Percentiles rank a stretch among this genome's conserved stretches.
phyloP scores from a whole-genome alignment of 2,329 filamentous ascomycete genomes.

The Pseudonectria buxi region DNA sequence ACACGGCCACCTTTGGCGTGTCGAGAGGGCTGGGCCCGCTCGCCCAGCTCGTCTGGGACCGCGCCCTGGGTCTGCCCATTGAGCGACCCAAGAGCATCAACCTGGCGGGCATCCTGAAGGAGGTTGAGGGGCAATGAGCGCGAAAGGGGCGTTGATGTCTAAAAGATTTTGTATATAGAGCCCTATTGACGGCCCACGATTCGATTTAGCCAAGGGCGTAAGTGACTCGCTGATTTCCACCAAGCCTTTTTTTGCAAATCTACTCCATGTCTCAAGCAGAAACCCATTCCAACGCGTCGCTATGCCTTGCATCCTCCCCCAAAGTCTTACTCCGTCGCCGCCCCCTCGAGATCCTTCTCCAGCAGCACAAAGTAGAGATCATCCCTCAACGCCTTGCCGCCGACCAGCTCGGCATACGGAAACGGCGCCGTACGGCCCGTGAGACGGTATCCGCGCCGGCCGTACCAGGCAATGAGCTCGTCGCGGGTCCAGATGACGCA shows the following conservation, averaged over 20 bases:
- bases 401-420: slow-evolving; percentile 32
- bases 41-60: slow-evolving; percentile 93
- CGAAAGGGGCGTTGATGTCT: too few relatives aligned
- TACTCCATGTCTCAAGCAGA: too few relatives aligned
- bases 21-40: slow-evolving; percentile 74
- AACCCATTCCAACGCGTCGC: too few relatives aligned
- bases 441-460: slow-evolving; percentile 33
- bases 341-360: slow-evolving; percentile 30
- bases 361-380: slow-evolving; percentile 38
- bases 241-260: too few relatives aligned
- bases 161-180: too few relatives aligned
- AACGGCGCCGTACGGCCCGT: slow-evolving; percentile 36
- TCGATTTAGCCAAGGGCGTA: too few relatives aligned
- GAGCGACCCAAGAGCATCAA: slow-evolving; percentile 98
- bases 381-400: slow-evolving; percentile 31
- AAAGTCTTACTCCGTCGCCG: not conserved
- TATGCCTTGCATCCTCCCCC: slow-evolving; percentile 4
- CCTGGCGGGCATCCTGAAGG: slow-evolving; percentile 73
- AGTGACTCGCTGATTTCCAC: too few relatives aligned
- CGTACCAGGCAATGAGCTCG: slow-evolving; percentile 42
- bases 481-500: slow-evolving; percentile 35
- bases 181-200: too few relatives aligned
- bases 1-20: slow-evolving; percentile 67
- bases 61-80: slow-evolving; percentile 87
- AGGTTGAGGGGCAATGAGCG: slow-evolving; percentile 42